Conservation (phyloP, 2,329 filamentous ascomycete species). For the Lasiodiplodia citricola region DNA sequence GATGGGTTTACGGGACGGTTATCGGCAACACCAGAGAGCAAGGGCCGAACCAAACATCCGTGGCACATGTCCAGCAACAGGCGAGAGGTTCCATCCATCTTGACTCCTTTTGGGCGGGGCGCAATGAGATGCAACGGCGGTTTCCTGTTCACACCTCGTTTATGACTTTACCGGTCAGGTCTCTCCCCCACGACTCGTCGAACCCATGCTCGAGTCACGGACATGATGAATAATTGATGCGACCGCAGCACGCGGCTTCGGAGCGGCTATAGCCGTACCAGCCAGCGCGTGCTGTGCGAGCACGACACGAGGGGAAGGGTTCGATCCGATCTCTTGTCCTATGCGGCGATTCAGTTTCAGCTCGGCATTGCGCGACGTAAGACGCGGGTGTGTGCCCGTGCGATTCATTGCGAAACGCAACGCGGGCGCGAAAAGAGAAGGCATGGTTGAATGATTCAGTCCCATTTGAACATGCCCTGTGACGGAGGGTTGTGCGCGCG, state of each 20-base stretch:
- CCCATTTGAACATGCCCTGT: background rate
- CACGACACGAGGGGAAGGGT: background rate
- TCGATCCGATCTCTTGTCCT: slow-evolving; percentile 15
- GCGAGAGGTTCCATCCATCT: background rate
- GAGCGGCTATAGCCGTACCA: slow-evolving; percentile 1
- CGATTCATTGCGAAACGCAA: slow-evolving; percentile 22
- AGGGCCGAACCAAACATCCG: background rate
- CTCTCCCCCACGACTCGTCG: slow-evolving; percentile 11
- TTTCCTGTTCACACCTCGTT: slow-evolving; percentile 8
- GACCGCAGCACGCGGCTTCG: slow-evolving; percentile 1
- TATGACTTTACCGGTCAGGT: slow-evolving; percentile 16
- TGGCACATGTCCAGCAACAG: background rate
- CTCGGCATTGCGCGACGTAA: slow-evolving; percentile 17
- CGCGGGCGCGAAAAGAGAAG: slow-evolving; percentile 1
- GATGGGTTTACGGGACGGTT: background rate
- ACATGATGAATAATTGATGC: background rate
- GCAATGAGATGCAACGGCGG: slow-evolving; percentile 10
- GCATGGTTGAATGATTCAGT: slow-evolving; percentile 13
- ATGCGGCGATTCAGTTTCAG: slow-evolving; percentile 14
- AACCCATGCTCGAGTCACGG: background rate
- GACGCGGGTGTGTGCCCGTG: slow-evolving; percentile 1
- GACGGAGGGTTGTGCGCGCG: slow-evolving; percentile 1
- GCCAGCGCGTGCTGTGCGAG: background rate
- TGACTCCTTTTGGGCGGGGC: background rate
- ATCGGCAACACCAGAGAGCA: background rate